A percentile compares a stretch with the other conserved stretches of the same genome.
phyloP scores from a whole-genome alignment of 164 flowering plant species.

The Liquidambar formosana region DNA sequence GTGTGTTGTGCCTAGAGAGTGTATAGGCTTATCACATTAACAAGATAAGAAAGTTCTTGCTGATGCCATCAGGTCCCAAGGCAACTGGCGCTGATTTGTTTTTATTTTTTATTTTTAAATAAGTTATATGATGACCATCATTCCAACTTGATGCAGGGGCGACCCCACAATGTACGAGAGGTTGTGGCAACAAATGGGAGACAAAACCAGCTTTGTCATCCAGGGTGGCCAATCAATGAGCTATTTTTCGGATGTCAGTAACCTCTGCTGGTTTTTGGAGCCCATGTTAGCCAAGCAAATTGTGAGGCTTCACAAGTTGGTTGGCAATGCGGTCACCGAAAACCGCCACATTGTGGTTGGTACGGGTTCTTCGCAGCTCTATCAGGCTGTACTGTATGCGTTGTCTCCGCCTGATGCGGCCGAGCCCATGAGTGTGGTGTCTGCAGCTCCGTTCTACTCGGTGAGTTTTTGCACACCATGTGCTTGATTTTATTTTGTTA shows the following conservation, averaged over 20 bases:
- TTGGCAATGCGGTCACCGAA: slow-evolving; percentile 76
- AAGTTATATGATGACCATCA: too few species aligned
- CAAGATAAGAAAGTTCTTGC: too few species aligned
- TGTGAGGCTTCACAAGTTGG: slow-evolving; percentile 55
- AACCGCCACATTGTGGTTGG: slow-evolving; percentile 77
- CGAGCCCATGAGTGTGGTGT: slow-evolving; percentile 69
- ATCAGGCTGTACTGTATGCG: slow-evolving; percentile 78
- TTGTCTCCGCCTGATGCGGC: slow-evolving; percentile 43
- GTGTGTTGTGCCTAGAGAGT: too few species aligned
- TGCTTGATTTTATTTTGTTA: not conserved
- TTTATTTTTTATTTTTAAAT: too few species aligned
- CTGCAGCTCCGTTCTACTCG: slow-evolving; percentile 81
- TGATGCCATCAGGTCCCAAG: too few species aligned
- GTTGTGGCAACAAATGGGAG: slow-evolving; percentile 69
- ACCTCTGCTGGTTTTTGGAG: slow-evolving; percentile 89
- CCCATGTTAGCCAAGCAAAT: slow-evolving; percentile 61
- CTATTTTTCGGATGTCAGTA: slow-evolving; percentile 64
- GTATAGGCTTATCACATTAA: too few species aligned
- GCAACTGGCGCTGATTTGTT: too few species aligned
- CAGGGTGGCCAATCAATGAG: slow-evolving; percentile 78
- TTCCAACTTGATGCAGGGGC: slow-evolving; percentile 56
- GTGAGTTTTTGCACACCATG: slow-evolving; percentile 40
- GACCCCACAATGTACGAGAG: slow-evolving; percentile 90
- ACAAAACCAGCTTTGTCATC: slow-evolving; percentile 50
- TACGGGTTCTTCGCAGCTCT: slow-evolving; percentile 89